Conservation (phyloP, 2,329 filamentous ascomycete genomes). For the Nemania abortiva region DNA sequence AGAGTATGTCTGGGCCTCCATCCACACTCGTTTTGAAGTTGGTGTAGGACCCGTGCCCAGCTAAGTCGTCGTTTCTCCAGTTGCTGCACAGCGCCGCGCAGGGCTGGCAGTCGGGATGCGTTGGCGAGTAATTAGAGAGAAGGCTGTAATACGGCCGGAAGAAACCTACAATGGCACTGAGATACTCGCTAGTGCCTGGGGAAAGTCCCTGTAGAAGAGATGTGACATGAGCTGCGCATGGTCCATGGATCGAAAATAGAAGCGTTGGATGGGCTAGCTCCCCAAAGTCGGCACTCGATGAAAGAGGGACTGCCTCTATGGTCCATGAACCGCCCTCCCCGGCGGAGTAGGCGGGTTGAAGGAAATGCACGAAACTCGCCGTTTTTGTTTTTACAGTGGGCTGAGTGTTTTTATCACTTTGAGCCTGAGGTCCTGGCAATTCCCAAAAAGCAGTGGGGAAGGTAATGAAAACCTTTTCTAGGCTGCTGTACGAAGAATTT, state of each 20-base stretch:
- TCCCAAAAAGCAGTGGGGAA: conserved; percentile 4
- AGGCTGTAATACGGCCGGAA: not conserved
- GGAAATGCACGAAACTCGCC: conserved; percentile 4
- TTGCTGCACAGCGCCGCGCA: not conserved
- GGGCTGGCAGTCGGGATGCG: not conserved
- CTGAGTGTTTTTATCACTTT: not conserved
- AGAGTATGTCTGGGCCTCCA: not conserved
- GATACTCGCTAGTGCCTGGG: not conserved
- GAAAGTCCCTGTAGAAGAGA: conserved; percentile 7
- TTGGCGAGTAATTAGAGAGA: not conserved
- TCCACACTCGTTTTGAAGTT: not conserved
- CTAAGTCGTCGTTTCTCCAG: conserved; percentile 1
- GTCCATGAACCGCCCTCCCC: not conserved
- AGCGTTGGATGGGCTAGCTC: conserved; percentile 3
- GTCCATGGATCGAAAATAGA: conserved; percentile 1
- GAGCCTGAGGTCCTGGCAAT: not conserved
- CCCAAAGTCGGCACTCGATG: not conserved
- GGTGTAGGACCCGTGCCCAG: not conserved
- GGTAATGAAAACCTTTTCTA: conserved; percentile 1
- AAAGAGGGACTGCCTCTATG: not conserved
- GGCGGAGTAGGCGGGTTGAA: not conserved
- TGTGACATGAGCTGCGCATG: not conserved
- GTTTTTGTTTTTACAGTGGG: not conserved
- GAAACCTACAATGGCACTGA: not conserved
- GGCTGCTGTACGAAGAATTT: not conserved